A percentile compares a stretch with the other conserved stretches of the same genome.
phyloP scores from a whole-genome alignment of 768 basidiomycete species.

The Kwoniella heveanensis region DNA sequence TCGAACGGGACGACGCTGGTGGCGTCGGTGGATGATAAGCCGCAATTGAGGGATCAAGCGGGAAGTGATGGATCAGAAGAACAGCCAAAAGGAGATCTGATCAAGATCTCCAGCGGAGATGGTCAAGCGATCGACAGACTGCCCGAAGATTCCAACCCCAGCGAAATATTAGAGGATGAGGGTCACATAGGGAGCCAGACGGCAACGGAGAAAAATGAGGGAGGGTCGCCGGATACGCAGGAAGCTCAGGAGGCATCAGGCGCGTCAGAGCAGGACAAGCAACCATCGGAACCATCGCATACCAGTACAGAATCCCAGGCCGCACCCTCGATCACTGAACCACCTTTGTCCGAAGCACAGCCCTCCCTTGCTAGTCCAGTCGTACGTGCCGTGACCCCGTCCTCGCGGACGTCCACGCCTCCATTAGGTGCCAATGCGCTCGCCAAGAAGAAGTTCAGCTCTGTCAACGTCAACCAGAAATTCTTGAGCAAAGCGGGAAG shows the following conservation, averaged over 20 bases:
- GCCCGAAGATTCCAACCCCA: not conserved
- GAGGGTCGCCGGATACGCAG: not conserved
- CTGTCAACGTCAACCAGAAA: constrained; percentile 93
- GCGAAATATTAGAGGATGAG: constrained; percentile 18
- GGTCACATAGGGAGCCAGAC: constrained; percentile 6
- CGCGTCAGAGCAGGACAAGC: not conserved
- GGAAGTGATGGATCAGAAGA: constrained; percentile 7
- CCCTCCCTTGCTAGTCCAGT: constrained; percentile 17
- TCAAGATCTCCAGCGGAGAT: constrained; percentile 1
- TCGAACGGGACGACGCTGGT: constrained; percentile 13
- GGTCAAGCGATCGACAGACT: not conserved
- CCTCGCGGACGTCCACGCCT: constrained; percentile 47
- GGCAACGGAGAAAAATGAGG: not conserved
- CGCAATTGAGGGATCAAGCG: not conserved
- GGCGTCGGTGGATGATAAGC: constrained; percentile 8
- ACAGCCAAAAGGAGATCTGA: constrained; percentile 15
- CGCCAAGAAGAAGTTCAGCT: constrained; percentile 76
- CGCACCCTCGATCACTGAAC: constrained; percentile 14
- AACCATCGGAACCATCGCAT: not conserved
- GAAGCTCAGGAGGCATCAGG: constrained; percentile 7
- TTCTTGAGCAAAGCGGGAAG: constrained; percentile 87
- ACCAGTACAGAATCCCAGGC: not conserved
- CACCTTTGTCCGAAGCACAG: constrained; percentile 2
- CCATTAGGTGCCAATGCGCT: constrained; percentile 34
- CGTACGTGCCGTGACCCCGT: constrained; percentile 32